These are phyloP conservation scores for Candida neerlandica DNA, from an alignment of 1,139 yeast species.

Conservation along the genomic window DNA sequence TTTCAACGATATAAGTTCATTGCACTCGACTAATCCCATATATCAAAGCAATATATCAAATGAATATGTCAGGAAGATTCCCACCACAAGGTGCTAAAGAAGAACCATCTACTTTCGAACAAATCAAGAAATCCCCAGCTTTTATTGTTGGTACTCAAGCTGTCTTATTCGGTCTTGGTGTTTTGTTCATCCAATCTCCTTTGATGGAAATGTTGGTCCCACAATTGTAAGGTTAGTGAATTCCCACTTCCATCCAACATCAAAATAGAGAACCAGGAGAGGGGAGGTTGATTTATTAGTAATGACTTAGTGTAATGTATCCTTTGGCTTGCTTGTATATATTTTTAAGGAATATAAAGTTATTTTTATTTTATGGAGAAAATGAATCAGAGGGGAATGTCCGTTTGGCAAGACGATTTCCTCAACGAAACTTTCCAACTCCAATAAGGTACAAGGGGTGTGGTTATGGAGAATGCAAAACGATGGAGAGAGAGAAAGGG, in stretches of 20 bases:
- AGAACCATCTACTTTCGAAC: constrained; percentile 43
- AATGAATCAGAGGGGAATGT: neutral
- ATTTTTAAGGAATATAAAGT: neutral
- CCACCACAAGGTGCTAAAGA: constrained; percentile 24
- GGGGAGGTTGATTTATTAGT: neutral
- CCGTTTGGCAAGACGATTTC: too few species aligned
- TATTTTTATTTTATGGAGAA: neutral
- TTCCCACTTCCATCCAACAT: too few species aligned
- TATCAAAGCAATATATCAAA: neutral
- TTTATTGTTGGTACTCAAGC: constrained; percentile 67
- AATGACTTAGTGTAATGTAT: neutral
- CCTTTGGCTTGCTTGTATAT: neutral
- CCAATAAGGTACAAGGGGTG: too few species aligned
- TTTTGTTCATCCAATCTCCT: constrained; percentile 74
- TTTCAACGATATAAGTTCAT: neutral
- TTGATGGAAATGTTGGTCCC: constrained; percentile 82
- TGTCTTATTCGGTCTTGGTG: constrained; percentile 69
- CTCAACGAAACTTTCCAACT: too few species aligned
- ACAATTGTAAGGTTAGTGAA: constrained; percentile 46
- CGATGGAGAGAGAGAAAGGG: too few species aligned
- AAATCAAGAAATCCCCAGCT: constrained; percentile 61
- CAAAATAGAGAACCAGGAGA: neutral
- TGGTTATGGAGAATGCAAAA: too few species aligned
- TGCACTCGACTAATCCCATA: neutral
- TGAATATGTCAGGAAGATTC: constrained; percentile 31